Base-by-base conservation (phyloP, 2,329 filamentous ascomycete genomes). In the Fusarium palustre region DNA sequence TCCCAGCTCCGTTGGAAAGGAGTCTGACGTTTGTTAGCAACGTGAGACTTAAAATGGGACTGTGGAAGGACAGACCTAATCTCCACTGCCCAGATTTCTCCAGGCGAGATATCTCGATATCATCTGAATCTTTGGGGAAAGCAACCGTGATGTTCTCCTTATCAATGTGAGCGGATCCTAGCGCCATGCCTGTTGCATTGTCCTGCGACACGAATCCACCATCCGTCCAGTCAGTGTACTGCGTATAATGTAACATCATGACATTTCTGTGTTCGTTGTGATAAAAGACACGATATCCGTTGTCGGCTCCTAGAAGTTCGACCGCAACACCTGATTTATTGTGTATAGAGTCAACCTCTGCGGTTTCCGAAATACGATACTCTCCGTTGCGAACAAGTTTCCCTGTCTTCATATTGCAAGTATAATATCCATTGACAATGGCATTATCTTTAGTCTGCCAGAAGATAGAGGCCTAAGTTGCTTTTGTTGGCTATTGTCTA, bases 191-290 rank as follows among this genome's bases (percentile, higher is more conserved):
- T 12, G 28, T 33, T 0, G 59, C 47, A 12, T n/a, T 20, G 20
- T 55, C 59, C 28, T 62, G 59, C 10, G 59, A 61, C 3, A 61
- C 47, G 15, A n/a, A n/a, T 5, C 45, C 57, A 2, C 59, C 59
- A 16, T 62, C 59, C 6, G 22, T 53, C 59, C 59, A 62, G 8
- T 39, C 22, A 0, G 49, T 59, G 2, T 9, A n/a, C 7, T 28
- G 33, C 20, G 39, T 55, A 46, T 61, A 62, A 10, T 20, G 22
- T n/a, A 62, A 2, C n/a, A 62, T 12, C 57, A 31, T 62, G 0
- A 55, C 28, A 4, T 36, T 38, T 13, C 39, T 55, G 1, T 61
- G 1, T 12, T 61, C 12, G 5, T 55, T 45, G 7, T 62, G 57
- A 7, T 62, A 62, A 7, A 62, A 62, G 1, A 62, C 13, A 2